phyloP scores from a whole-genome alignment of 176 grass and related monocot species.

The Carex littledalei region DNA sequence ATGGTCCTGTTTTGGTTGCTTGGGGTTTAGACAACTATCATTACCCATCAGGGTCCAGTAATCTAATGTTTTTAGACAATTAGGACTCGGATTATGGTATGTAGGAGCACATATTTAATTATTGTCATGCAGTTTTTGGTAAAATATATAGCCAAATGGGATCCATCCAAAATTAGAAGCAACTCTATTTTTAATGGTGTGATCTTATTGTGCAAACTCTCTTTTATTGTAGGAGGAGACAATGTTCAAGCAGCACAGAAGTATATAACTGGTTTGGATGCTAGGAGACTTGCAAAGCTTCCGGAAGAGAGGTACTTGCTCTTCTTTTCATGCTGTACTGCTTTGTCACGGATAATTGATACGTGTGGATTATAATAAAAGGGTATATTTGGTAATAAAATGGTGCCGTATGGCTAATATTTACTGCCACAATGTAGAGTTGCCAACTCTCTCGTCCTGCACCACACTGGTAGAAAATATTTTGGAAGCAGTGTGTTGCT shows the following conservation, averaged over 20 bases:
- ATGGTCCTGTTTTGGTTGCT: no score
- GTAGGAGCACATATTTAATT: background rate
- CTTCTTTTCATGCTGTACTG: background rate
- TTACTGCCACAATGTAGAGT: background rate
- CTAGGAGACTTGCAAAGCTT: conserved; percentile 88
- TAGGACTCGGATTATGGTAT: background rate
- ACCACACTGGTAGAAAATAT: background rate
- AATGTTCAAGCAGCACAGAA: conserved; percentile 72
- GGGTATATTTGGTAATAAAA: background rate
- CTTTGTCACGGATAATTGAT: background rate
- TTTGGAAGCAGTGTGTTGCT: background rate
- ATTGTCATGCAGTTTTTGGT: background rate
- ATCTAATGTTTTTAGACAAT: background rate
- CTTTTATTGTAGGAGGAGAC: conserved; percentile 53
- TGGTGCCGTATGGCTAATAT: background rate
- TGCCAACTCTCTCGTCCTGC: background rate
- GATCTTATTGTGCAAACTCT: background rate
- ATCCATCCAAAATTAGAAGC: background rate
- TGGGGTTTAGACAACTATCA: background rate
- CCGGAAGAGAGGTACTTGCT: conserved; percentile 62
- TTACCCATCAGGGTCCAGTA: background rate
- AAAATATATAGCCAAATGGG: conserved; percentile 11
- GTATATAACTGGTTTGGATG: conserved; percentile 88
- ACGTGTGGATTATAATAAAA: background rate
- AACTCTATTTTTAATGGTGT: background rate